phyloP scores from a whole-genome alignment of 352 stramenopile species.

The Phytopythium mirpurense region DNA sequence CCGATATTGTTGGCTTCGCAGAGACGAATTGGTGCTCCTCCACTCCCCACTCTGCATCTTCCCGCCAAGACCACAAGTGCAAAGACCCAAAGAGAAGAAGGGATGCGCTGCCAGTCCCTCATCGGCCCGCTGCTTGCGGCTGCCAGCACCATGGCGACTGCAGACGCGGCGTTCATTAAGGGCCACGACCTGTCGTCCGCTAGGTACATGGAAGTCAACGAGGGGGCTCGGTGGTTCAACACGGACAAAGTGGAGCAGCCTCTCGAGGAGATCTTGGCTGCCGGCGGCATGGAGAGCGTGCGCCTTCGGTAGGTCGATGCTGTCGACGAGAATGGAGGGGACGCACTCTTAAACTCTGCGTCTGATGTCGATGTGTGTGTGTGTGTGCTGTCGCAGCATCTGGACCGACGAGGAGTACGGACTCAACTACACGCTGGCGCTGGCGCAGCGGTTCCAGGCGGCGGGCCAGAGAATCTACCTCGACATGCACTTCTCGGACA shows the following conservation, averaged over 20 bases:
- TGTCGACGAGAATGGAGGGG: no score
- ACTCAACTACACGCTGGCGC: constrained; percentile 18
- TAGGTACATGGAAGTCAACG: constrained; percentile 16
- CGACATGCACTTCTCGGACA: constrained; percentile 32
- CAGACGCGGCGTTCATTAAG: constrained; percentile 14
- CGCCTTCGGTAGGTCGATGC: not conserved
- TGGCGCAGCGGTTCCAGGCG: constrained; percentile 22
- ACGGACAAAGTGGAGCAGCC: constrained; percentile 7
- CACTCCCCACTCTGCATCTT: constrained; percentile 2
- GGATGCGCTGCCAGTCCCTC: not conserved
- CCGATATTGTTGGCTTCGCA: no score
- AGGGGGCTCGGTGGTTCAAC: constrained; percentile 17
- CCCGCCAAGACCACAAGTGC: not conserved
- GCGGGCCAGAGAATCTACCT: constrained; percentile 26
- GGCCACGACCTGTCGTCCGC: constrained; percentile 28
- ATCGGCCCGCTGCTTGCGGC: not conserved
- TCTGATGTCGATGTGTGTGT: no score
- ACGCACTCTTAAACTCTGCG: no score
- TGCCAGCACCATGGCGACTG: not conserved
- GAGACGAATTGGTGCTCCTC: not conserved
- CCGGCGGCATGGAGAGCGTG: constrained; percentile 27
- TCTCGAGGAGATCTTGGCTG: constrained; percentile 25
- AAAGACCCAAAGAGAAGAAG: not conserved
- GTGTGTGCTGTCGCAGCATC: no score
- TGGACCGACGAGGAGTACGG: constrained; percentile 22